These are phyloP conservation scores for Candida frijolesensis DNA, from an alignment of 1,139 yeast genomes.

Conservation along the genomic window DNA sequence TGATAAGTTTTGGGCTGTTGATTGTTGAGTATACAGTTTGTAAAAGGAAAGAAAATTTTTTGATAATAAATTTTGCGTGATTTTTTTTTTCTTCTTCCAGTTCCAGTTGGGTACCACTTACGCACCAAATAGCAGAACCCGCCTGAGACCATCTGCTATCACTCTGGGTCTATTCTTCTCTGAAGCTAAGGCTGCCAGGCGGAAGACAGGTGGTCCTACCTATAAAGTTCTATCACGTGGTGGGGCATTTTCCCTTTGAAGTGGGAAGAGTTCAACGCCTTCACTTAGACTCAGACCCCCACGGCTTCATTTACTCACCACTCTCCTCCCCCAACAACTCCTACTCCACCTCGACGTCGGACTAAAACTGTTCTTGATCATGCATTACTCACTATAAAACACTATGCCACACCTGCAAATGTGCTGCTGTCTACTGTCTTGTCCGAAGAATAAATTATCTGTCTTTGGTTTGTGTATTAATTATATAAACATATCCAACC, in stretches of 20 bases:
- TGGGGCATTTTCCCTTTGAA: too few species aligned
- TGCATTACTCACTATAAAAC: background rate
- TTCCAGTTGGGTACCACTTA: too few species aligned
- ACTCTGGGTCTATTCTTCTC: too few species aligned
- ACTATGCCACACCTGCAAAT: background rate
- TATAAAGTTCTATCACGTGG: too few species aligned
- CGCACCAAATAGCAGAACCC: background rate
- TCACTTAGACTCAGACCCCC: too few species aligned
- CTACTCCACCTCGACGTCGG: background rate
- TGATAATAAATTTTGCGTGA: conserved; percentile 6
- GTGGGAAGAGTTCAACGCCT: too few species aligned
- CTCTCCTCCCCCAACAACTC: too few species aligned
- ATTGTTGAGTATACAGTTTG: background rate
- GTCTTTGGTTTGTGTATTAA: background rate
- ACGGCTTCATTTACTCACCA: too few species aligned
- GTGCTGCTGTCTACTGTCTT: background rate
- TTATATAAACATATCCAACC: background rate
- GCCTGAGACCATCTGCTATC: background rate
- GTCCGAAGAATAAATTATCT: too few species aligned
- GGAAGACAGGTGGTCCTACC: too few species aligned
- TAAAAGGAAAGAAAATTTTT: background rate
- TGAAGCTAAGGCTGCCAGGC: too few species aligned
- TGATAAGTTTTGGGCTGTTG: background rate
- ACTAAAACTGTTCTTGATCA: background rate
- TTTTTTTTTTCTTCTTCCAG: conserved; percentile 3